These are phyloP conservation scores for Aspergillus amoenus DNA, from an alignment of 2,329 filamentous ascomycete species.

Conservation along the genomic window DNA sequence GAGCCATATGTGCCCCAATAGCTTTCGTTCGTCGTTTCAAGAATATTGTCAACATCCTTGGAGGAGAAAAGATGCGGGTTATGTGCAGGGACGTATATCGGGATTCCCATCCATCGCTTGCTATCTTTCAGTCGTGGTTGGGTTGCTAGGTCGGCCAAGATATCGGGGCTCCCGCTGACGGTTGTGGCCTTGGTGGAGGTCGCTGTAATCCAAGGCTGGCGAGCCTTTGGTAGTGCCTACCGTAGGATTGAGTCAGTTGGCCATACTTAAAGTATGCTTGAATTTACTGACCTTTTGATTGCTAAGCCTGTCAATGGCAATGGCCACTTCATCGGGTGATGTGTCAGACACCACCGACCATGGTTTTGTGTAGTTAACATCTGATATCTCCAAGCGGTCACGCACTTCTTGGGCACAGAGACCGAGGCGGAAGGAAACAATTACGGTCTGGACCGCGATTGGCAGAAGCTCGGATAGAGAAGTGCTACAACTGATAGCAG, in stretches of 20 bases:
- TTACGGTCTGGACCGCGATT: conserved; percentile 35
- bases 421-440: conserved; percentile 36
- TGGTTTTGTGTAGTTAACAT: background rate
- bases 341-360: conserved; percentile 1
- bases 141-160: background rate
- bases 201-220: background rate
- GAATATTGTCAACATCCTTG: background rate
- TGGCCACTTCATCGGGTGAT: background rate
- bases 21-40: background rate
- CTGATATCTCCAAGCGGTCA: conserved; percentile 1
- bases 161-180: background rate
- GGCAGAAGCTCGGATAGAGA: conserved; percentile 35
- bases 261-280: background rate
- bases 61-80: background rate
- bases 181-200: background rate
- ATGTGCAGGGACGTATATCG: conserved; percentile 4
- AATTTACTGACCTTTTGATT: background rate
- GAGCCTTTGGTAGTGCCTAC: background rate
- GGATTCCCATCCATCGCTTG: conserved; percentile 1
- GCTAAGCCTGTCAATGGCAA: background rate
- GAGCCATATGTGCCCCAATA: background rate
- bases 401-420: conserved; percentile 4
- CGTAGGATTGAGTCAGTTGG: background rate
- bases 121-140: background rate
- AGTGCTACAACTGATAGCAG: conserved; percentile 30